phyloP scores from a whole-genome alignment of 148 eudicot genomes.

The Linanthus parryae region DNA sequence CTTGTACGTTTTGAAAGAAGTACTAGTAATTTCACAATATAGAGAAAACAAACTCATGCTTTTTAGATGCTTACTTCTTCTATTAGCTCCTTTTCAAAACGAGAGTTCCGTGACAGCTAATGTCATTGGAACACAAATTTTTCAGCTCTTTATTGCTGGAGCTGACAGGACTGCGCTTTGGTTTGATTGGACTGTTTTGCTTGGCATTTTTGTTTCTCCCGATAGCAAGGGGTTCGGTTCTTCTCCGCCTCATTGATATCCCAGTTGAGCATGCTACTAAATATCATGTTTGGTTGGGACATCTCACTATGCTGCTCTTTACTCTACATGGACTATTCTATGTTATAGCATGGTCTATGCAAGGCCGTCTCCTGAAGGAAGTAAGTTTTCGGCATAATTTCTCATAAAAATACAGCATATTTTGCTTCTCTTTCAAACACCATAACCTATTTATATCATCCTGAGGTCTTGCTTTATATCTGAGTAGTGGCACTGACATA shows the following conservation, averaged over 20 bases:
- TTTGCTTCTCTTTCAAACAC: constrained; percentile 8
- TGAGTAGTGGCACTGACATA: too few species aligned
- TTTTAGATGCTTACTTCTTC: too few species aligned
- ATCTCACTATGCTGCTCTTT: constrained; percentile 68
- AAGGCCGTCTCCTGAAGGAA: constrained; percentile 38
- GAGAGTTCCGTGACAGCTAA: too few species aligned
- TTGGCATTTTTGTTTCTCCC: constrained; percentile 78
- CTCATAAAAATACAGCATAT: too few species aligned
- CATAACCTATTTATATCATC: too few species aligned
- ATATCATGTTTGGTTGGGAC: constrained; percentile 95
- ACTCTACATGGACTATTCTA: constrained; percentile 70
- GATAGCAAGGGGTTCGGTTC: constrained; percentile 70
- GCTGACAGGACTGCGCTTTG: constrained; percentile 41
- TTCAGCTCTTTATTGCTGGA: constrained; percentile 50
- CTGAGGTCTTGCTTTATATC: too few species aligned
- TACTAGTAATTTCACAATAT: too few species aligned
- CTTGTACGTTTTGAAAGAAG: background rate
- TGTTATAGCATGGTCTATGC: constrained; percentile 50
- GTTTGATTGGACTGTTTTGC: constrained; percentile 59
- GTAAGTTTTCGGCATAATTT: constrained; percentile 27
- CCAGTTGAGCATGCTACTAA: constrained; percentile 84
- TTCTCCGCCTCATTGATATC: constrained; percentile 62
- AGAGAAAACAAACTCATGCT: too few species aligned
- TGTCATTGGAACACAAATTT: too few species aligned
- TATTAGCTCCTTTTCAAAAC: too few species aligned